These are phyloP conservation scores for Trametes cingulata DNA, from an alignment of 768 basidiomycete genomes.

Conservation along the genomic window DNA sequence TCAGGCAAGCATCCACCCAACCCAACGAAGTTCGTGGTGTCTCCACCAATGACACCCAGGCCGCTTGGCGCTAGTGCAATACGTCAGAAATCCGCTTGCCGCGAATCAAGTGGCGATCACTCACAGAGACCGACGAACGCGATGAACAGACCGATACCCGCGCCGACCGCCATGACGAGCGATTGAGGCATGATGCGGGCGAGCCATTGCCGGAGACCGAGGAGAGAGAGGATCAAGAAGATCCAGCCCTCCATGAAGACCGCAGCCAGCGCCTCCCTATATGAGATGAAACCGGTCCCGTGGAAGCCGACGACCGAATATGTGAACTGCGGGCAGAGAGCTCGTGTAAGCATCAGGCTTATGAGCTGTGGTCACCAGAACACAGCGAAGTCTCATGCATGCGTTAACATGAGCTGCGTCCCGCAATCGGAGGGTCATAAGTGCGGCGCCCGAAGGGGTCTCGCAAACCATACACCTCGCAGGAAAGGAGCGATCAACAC, in stretches of 20 bases:
- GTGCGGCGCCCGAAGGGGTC: no score
- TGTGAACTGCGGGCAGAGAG: constrained; percentile 60
- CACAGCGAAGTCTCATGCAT: no score
- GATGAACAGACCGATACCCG: constrained; percentile 87
- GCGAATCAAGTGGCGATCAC: no score
- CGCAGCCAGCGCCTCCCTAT: constrained; percentile 78
- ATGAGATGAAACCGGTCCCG: constrained; percentile 70
- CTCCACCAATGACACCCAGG: constrained; percentile 74
- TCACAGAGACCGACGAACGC: constrained; percentile 50
- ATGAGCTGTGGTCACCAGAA: no score
- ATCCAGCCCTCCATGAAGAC: constrained; percentile 91
- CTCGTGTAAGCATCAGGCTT: no score
- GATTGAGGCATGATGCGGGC: constrained; percentile 88
- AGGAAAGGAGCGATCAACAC: no score
- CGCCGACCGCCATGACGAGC: constrained; percentile 79
- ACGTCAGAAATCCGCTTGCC: no score
- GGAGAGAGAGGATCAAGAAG: constrained; percentile 75
- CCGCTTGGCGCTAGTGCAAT: constrained; percentile 56
- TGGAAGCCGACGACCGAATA: constrained; percentile 89
- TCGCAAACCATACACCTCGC: no score
- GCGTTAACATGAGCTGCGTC: no score
- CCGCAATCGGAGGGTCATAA: no score
- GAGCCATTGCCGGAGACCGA: constrained; percentile 89
- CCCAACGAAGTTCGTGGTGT: constrained; percentile 67
- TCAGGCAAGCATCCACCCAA: constrained; percentile 73